Evolutionary conservation across 2,329 filamentous ascomycete genomes (phyloP).

Genomic region (Monilinia vaccinii-corymbosi): DNA sequence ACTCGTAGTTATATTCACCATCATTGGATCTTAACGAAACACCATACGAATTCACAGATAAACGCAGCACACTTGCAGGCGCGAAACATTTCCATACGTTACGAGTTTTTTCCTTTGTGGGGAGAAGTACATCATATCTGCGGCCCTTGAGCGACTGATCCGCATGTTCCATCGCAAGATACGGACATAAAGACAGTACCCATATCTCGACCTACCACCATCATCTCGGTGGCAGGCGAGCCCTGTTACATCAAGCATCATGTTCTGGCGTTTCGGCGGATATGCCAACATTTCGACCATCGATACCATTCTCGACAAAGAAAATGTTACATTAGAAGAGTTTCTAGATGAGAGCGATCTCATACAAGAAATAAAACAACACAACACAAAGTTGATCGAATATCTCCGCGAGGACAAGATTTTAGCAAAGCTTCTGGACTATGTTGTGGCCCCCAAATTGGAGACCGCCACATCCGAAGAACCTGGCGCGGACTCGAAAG

Average conservation of each 20-base stretch:
- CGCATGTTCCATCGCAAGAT: slow-evolving; percentile 26
- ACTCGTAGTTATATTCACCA: slow-evolving; percentile 12
- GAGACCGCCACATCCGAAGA: slow-evolving; percentile 45
- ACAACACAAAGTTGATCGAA: slow-evolving; percentile 96
- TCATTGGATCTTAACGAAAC: slow-evolving; percentile 17
- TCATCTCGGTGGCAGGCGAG: slow-evolving; percentile 24
- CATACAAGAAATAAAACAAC: slow-evolving; percentile 95
- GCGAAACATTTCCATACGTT: slow-evolving; percentile 1
- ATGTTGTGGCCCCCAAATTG: slow-evolving; percentile 75
- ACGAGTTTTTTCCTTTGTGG: slow-evolving; percentile 14
- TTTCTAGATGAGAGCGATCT: slow-evolving; percentile 92
- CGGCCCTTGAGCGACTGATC: slow-evolving; percentile 19
- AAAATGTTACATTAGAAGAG: slow-evolving; percentile 89
- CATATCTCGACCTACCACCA: slow-evolving; percentile 20
- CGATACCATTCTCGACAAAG: slow-evolving; percentile 93
- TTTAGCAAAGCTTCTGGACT: slow-evolving; percentile 77
- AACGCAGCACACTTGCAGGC: slow-evolving; percentile 1
- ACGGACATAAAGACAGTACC: slow-evolving; percentile 16
- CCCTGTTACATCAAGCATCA: slow-evolving; percentile 44
- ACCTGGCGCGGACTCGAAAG: slow-evolving; percentile 43
- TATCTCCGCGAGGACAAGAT: slow-evolving; percentile 83
- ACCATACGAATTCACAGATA: slow-evolving; percentile 19
- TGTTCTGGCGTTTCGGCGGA: slow-evolving; percentile 99
- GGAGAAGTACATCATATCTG: slow-evolving; percentile 15
- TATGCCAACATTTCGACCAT: slow-evolving; percentile 97